These are phyloP conservation scores for Grigorovia humatica DNA, from an alignment of 805 yeast genomes.

Conservation along the genomic window DNA sequence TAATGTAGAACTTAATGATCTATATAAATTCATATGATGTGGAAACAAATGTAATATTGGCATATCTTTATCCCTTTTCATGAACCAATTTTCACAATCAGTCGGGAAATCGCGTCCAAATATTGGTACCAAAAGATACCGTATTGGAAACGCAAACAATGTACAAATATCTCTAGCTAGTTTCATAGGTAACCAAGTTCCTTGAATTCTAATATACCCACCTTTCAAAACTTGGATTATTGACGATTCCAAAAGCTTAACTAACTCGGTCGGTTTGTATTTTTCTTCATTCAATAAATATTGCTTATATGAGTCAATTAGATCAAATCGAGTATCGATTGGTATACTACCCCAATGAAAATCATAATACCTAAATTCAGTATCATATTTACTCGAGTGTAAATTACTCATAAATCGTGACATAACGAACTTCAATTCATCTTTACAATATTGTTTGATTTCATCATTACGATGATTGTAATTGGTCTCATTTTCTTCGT, in stretches of 20 bases:
- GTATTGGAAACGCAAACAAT: constrained; percentile 65
- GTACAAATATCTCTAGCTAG: constrained; percentile 58
- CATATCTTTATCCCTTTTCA: background rate
- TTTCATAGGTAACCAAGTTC: constrained; percentile 79
- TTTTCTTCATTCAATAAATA: constrained; percentile 7
- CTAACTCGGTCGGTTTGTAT: constrained; percentile 6
- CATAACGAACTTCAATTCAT: background rate
- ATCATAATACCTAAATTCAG: background rate
- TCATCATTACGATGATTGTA: background rate
- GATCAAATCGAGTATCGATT: background rate
- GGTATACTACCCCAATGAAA: constrained; percentile 1
- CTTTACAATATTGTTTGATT: background rate
- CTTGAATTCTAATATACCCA: constrained; percentile 85
- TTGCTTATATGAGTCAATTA: constrained; percentile 4
- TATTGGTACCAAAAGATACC: constrained; percentile 66
- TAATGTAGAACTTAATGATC: background rate
- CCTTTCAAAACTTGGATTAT: constrained; percentile 66
- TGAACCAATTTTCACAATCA: constrained; percentile 20
- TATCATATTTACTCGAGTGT: background rate
- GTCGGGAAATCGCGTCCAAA: constrained; percentile 57
- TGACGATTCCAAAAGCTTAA: constrained; percentile 10
- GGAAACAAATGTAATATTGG: background rate
- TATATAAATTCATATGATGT: background rate
- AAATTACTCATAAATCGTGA: background rate
- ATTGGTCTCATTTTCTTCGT: background rate